Evolutionary conservation across 1,284 basidiomycete species (phyloP).

Genomic region (Volvariella volvacea): DNA sequence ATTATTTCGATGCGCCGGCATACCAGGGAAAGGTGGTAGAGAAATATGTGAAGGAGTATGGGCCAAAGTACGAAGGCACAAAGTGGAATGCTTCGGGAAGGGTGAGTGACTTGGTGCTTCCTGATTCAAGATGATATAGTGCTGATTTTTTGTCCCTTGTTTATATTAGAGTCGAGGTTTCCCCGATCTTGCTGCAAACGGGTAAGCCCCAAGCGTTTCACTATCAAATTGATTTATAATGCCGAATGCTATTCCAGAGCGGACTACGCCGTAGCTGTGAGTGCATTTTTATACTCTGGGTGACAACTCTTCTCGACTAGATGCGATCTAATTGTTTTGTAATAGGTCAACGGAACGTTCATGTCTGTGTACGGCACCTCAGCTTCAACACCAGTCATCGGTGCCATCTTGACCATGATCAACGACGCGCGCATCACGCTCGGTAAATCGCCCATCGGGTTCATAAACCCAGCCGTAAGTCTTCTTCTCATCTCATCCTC

Average conservation of each 20-base stretch:
- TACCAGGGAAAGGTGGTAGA: slow-evolving; percentile 29
- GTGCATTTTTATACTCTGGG: too few species aligned
- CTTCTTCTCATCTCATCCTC: slow-evolving; percentile 4
- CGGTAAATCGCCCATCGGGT: slow-evolving; percentile 30
- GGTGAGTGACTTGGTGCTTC: slow-evolving; percentile 15
- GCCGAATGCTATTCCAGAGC: slow-evolving; percentile 23
- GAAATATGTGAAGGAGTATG: slow-evolving; percentile 17
- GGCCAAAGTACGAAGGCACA: slow-evolving; percentile 21
- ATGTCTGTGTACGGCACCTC: slow-evolving; percentile 42
- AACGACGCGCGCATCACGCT: slow-evolving; percentile 44
- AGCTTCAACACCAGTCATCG: slow-evolving; percentile 45
- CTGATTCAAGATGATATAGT: too few species aligned
- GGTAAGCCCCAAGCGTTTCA: slow-evolving; percentile 14
- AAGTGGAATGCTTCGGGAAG: slow-evolving; percentile 23
- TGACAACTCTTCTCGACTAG: too few species aligned
- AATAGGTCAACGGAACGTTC: slow-evolving; percentile 21
- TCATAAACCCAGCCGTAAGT: slow-evolving; percentile 26
- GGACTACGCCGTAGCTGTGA: slow-evolving; percentile 32
- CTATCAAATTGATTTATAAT: slow-evolving; percentile 17
- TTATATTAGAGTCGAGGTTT: slow-evolving; percentile 22
- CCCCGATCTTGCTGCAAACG: slow-evolving; percentile 28
- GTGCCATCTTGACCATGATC: slow-evolving; percentile 43
- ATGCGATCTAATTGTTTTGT: background rate
- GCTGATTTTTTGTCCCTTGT: too few species aligned
- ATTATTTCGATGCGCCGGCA: slow-evolving; percentile 29